Evolutionary conservation across 1,139 yeast species (phyloP).

Genomic region (Suhomyces ambrosiae): DNA sequence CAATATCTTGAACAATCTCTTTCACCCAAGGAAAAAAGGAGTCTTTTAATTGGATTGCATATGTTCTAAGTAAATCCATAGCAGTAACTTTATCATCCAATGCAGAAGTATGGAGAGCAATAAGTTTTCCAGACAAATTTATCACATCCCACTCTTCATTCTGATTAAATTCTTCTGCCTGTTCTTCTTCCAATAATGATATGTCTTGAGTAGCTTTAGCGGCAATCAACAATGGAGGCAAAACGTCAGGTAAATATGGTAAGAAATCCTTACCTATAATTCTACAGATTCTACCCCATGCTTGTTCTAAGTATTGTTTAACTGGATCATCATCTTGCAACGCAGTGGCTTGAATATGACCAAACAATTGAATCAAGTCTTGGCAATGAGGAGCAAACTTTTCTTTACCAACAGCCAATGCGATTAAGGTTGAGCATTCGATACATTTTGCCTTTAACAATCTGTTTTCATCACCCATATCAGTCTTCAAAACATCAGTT

Average conservation of each 20-base stretch:
- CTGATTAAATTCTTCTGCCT: slow-evolving; percentile 76
- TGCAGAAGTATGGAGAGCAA: slow-evolving; percentile 91
- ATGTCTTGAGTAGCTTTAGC: slow-evolving; percentile 92
- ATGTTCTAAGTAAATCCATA: slow-evolving; percentile 82
- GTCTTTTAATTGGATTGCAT: slow-evolving; percentile 82
- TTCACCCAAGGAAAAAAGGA: slow-evolving; percentile 82
- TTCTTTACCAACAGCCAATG: slow-evolving; percentile 95
- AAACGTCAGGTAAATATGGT: slow-evolving; percentile 84
- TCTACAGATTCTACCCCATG: slow-evolving; percentile 94
- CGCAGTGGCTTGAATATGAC: slow-evolving; percentile 65
- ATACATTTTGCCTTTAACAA: slow-evolving; percentile 88
- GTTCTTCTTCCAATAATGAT: slow-evolving; percentile 84
- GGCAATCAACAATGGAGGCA: slow-evolving; percentile 81
- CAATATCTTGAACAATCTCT: slow-evolving; percentile 76
- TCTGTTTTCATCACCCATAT: slow-evolving; percentile 78
- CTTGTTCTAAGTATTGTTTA: slow-evolving; percentile 83
- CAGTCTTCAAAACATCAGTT: slow-evolving; percentile 75
- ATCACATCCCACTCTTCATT: slow-evolving; percentile 97
- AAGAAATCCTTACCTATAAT: slow-evolving; percentile 83
- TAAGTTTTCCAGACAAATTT: slow-evolving; percentile 85
- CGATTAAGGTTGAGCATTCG: slow-evolving; percentile 93
- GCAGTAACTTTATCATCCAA: slow-evolving; percentile 93
- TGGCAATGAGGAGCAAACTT: slow-evolving; percentile 77
- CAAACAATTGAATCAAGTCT: slow-evolving; percentile 74
- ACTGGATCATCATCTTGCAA: slow-evolving; percentile 79